phyloP scores from a whole-genome alignment of 2,329 filamentous ascomycete genomes.

The Nemania serpens region DNA sequence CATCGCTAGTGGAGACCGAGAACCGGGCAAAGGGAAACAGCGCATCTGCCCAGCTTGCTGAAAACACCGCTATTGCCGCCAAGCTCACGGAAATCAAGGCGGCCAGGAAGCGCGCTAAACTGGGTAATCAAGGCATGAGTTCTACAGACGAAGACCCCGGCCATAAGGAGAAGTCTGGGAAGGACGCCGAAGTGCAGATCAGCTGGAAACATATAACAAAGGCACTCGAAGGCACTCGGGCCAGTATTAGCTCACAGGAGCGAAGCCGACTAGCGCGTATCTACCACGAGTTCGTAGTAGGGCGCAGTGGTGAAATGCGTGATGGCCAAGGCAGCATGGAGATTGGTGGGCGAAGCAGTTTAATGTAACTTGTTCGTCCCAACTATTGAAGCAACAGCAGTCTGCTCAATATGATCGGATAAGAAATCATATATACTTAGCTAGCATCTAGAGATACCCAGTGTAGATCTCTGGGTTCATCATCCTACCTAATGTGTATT shows the following conservation, averaged over 20 bases:
- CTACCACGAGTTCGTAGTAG: conserved; percentile 90
- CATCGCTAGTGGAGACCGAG: conserved; percentile 50
- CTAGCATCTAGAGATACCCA: too few relatives aligned
- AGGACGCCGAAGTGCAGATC: conserved; percentile 74
- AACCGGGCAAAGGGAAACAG: conserved; percentile 51
- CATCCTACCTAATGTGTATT: too few relatives aligned
- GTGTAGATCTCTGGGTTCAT: too few relatives aligned
- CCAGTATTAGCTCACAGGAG: conserved; percentile 83
- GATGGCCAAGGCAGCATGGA: conserved; percentile 91
- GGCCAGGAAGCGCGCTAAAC: conserved; percentile 66
- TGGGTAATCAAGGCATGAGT: conserved; percentile 46
- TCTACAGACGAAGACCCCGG: conserved; percentile 34
- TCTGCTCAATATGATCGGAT: background rate
- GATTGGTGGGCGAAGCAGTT: conserved; percentile 86
- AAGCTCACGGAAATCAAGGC: conserved; percentile 82
- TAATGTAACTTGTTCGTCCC: conserved; percentile 69
- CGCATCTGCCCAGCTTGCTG: conserved; percentile 64
- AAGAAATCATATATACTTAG: too few relatives aligned
- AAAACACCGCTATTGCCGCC: conserved; percentile 77
- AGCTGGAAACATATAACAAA: conserved; percentile 81
- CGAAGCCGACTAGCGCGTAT: conserved; percentile 75
- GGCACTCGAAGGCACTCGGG: conserved; percentile 75
- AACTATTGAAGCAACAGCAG: background rate
- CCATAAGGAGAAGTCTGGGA: conserved; percentile 48
- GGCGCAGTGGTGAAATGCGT: conserved; percentile 92